Base-by-base conservation (phyloP, 1,139 yeast genomes). In the Nakaseomyces sp. region DNA sequence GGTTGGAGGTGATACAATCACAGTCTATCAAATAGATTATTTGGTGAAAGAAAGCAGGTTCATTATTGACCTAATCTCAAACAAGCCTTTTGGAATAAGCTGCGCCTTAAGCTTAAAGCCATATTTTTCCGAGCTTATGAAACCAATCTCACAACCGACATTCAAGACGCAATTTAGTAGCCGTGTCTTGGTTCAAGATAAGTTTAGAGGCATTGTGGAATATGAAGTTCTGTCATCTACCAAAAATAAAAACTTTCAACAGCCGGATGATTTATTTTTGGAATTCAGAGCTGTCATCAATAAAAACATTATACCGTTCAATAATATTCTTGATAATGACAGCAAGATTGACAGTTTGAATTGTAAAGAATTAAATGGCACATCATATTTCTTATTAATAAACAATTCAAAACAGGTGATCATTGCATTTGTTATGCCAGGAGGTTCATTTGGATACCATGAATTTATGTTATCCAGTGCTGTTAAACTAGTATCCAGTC, bases 41-140 rank as follows among this genome's bases (percentile, higher is more conserved):
- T 50, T 52, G 15, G 54, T 56, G 4, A 55, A 58, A 37, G 60
- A 56, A 25, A 50, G 57, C 35, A 41, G 50, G 2, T 60, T 60
- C 38, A 47, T 40, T 6, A 43, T 60, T 1, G 33, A 31, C n/a
- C 15, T 33, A 7, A 36, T 43, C 2, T 57, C 61, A 7, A 51
- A 51, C 33, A 29, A 40, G 4, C 17, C 50, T 3, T 12, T 5
- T 8, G 38, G 38, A 7, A 17, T 32, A 10, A 32, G 4, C 24
- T 18, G 24, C 13, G 36, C 16, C 12, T 17, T 32, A 15, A 19
- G 24, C 10, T 4, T 17, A 17, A 22, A 32, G 12, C 36, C 36
- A 5, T 32, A 32, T 18, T 18, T 13, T 10, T 32, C 13, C 5
- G 18, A 12, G 15, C 12, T 19, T 4, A 12, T 18, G 4, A 12